A percentile compares a stretch with the other conserved stretches of the same genome.
Conservation (phyloP, 2,329 filamentous ascomycete species). For the Ceratocystis alfenasii region DNA sequence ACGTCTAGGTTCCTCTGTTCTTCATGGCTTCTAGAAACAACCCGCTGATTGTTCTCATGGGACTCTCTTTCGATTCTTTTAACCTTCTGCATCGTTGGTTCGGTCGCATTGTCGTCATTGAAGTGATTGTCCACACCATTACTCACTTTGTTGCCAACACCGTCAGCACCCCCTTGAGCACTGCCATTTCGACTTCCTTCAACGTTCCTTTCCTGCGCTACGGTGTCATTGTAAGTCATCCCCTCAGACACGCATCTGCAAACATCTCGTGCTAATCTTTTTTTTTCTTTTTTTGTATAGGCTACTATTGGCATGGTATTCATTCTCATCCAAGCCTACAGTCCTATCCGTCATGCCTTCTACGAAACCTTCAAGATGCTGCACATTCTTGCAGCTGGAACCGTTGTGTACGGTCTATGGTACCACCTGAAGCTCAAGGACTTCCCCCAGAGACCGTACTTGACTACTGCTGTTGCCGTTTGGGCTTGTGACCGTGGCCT, state of each 20-base stretch:
- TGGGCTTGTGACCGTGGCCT: conserved; percentile 54
- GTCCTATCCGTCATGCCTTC: conserved; percentile 61
- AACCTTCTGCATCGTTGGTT: conserved; percentile 65
- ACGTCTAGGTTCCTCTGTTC: conserved; percentile 50
- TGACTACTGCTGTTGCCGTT: conserved; percentile 50
- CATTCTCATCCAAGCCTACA: conserved; percentile 57
- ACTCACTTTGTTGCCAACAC: conserved; percentile 21
- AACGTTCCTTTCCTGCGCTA: conserved; percentile 16
- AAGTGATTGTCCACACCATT: conserved; percentile 55
- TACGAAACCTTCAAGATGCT: conserved; percentile 67
- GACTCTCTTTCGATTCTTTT: conserved; percentile 92
- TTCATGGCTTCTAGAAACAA: conserved; percentile 89
- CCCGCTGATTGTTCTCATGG: conserved; percentile 66
- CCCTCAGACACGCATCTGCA: conserved; percentile 5
- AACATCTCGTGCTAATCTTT: background rate
- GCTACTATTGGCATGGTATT: conserved; percentile 48
- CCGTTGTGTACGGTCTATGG: conserved; percentile 52
- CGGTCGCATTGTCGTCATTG: conserved; percentile 58
- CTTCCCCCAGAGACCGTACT: conserved; percentile 45
- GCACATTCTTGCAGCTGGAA: conserved; percentile 53
- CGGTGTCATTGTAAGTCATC: conserved; percentile 13
- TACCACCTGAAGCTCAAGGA: conserved; percentile 49
- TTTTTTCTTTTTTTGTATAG: conserved; percentile 28
- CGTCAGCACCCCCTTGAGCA: conserved; percentile 6
- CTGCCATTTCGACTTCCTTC: conserved; percentile 13